Evolutionary conservation across 371 early-diverging fungal genomes (phyloP), one percentile per base, ranked within the genome.

Genomic region (Actinomortierella ambigua): DNA sequence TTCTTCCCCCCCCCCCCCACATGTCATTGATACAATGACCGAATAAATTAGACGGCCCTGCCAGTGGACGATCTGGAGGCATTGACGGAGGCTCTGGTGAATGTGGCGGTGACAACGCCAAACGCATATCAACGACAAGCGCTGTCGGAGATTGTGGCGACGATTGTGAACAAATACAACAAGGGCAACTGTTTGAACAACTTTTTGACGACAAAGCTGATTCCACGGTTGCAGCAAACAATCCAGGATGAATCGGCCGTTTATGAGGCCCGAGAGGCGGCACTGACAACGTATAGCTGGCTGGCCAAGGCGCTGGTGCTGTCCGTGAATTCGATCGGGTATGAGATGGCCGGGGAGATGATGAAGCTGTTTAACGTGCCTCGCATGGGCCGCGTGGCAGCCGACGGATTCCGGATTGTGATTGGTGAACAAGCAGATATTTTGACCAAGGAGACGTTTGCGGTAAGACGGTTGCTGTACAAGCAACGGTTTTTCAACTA

Each of bases 401-500:
- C 93, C 0, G 76, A 85, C 46, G 91, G 88, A 1, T 85, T 94
- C 57, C 80, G 78, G 44, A 76, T 88, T 43, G 71, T 96, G 22
- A 81, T 92, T 29, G 85, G 87, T 23, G 90, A 89, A 39, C 86
- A 88, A 65, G 65, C 77, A 29, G 79, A 88, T 59, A 82, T 86
- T 0, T 79, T 97, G 48, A 91, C 90, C 53, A 88, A 87, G 55
- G 65, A 81, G 18, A 81, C 87, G 0, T 91, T 90, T 81, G 93
- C 90, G 1, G 81, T 81, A 13, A 73, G 87, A 14, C 83, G 81
- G 29, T 78, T 91, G 23, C 75, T 97, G 23, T 88, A 89, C 75
- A 90, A 90, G 69, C 96, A 96, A 69, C 80, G 91, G 15, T 88
- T 95, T 65, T 96, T 94, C 75, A 84, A 85, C 46, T 77, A 80